Base-by-base conservation (phyloP, 139 green algal species). In the Chlorella ohadii region DNA sequence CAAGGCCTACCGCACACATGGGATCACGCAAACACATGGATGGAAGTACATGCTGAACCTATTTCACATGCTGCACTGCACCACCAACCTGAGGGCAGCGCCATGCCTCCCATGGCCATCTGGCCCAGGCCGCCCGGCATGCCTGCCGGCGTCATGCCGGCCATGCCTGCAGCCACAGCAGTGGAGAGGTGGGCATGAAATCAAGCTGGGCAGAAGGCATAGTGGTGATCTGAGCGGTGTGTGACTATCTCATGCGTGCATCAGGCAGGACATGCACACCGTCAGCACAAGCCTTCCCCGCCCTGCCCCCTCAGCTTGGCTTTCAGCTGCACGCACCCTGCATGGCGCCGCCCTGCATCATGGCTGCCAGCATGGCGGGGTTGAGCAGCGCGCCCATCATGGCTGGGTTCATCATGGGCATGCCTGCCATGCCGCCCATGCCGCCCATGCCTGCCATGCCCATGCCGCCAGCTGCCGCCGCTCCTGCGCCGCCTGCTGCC, bases 371-470 rank as follows among this genome's bases (percentile, higher is more conserved):
- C 39, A 83, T 82, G 70, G 73, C 82, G 27, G 63, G 59, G 56
- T 63, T 67, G 61, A 73, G 31, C 27, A 39, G 38, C 38, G 38
- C 59, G 39, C 22, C 41, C 51, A 72, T 56, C 79, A 84, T 84
- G 2, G 22, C 41, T 16, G 61, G 34, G 39, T 22, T 34, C 34
- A 83, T 44, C 61, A 44, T 31, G 12, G 61, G 39, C 51, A 67
- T 34, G 31, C 74, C 44, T 55, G 7, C 84, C 86, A 91, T 90
- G 41, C 72, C 80, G 1, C 57, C 81, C 75, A 91, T 87, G 61
- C 78, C 87, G 72, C 11, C 84, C 86, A 91, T 90, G 44, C 72
- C 80, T 1, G 65, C 81, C 75, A 91, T 87, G 61, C 78, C 87
- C 80, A 86, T 86, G 66, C 75, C 83, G 47, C 80, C 72, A 59